These are phyloP conservation scores for Omphalotus guepiniiformis DNA, from an alignment of 768 basidiomycete species.

Conservation along the genomic window DNA sequence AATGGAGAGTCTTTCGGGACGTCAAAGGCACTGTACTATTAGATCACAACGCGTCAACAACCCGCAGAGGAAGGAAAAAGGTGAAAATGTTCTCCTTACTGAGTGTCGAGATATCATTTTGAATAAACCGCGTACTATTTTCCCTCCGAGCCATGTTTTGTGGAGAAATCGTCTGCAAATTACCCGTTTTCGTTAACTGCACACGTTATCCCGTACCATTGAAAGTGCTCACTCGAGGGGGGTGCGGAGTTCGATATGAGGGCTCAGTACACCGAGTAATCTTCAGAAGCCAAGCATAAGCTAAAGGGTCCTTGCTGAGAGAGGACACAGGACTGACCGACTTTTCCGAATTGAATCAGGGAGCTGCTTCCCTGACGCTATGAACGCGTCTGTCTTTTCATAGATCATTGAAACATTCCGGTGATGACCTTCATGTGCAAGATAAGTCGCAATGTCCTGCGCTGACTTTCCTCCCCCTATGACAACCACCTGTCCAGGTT, in stretches of 20 bases:
- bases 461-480: conserved; percentile 68
- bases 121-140: conserved; percentile 48
- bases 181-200: no score
- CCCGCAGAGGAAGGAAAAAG: neutral
- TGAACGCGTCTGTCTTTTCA: conserved; percentile 44
- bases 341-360: conserved; percentile 58
- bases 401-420: conserved; percentile 49
- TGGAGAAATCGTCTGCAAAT: conserved; percentile 21
- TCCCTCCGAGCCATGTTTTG: conserved; percentile 50
- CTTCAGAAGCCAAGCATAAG: conserved; percentile 22
- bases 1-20: conserved; percentile 50
- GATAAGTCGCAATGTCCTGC: conserved; percentile 49
- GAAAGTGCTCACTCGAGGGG: conserved; percentile 43
- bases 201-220: no score
- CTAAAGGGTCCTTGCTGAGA: neutral
- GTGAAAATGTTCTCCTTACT: conserved; percentile 25
- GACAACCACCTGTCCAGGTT: conserved; percentile 35
- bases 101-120: conserved; percentile 33
- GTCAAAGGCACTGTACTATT: conserved; percentile 27
- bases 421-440: conserved; percentile 40
- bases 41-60: conserved; percentile 4
- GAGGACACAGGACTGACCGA: conserved; percentile 33
- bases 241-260: conserved; percentile 44
- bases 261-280: conserved; percentile 44
- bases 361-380: conserved; percentile 42